Evolutionary conservation across 2,329 filamentous ascomycete genomes (phyloP).

Genomic region (Sporothrix luriei): DNA sequence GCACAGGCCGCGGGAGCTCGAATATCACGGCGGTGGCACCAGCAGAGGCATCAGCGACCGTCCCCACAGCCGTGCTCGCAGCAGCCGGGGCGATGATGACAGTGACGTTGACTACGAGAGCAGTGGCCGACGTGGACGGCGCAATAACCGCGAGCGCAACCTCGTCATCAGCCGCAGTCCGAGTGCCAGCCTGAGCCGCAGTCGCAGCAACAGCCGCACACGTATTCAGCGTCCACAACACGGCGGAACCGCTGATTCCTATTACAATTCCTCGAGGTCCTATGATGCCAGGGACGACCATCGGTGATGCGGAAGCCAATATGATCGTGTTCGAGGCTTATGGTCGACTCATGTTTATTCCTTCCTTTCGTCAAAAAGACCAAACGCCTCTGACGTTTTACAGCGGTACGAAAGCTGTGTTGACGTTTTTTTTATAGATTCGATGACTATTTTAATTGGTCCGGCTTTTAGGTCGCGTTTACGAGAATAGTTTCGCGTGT

Average conservation of each 20-base stretch:
- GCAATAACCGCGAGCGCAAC: conserved; percentile 33
- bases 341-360: background rate
- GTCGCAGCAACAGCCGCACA: conserved; percentile 24
- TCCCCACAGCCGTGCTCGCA: conserved; percentile 1
- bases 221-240: conserved; percentile 16
- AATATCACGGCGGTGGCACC: conserved; percentile 28
- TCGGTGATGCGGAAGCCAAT: background rate
- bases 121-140: conserved; percentile 36
- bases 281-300: conserved; percentile 6
- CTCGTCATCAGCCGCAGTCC: conserved; percentile 32
- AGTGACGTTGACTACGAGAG: conserved; percentile 13
- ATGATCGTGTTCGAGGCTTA: background rate
- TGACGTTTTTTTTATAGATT: background rate
- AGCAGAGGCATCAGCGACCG: conserved; percentile 28
- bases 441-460: background rate
- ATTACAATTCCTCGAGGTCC: conserved; percentile 27
- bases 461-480: background rate
- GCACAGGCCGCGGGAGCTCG: conserved; percentile 33
- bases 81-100: conserved; percentile 29
- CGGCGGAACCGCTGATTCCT: conserved; percentile 34
- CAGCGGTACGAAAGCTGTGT: too few relatives aligned
- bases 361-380: background rate
- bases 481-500: too few relatives aligned
- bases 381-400: too few relatives aligned
- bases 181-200: conserved; percentile 29